Evolutionary conservation across 768 basidiomycete species (phyloP), one percentile per base, ranked within the genome.

Genomic region (Cystobasidium ongulense): DNA sequence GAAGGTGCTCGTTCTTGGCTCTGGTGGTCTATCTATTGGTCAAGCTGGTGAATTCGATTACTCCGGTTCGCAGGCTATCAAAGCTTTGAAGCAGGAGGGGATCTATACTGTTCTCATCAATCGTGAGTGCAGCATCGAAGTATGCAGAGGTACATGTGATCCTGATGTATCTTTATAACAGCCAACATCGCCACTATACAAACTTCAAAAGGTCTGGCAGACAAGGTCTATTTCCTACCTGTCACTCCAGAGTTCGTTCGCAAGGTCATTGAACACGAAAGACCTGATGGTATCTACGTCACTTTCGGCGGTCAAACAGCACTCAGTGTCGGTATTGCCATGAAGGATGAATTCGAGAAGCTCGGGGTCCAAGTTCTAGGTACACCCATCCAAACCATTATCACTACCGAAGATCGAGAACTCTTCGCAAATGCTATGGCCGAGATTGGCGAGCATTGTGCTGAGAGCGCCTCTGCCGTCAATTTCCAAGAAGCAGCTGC

Each of bases 41-140:
- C 96, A 99, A 81, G 96, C 96, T 0, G 96, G 96, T 77, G 96
- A 99, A 82, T 99, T 99, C 82, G 96, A 99, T 83, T 99, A 99
- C 83, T 98, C 96, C 0, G 96, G 96, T 75, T 95, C 92, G 43
- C 96, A 99, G 81, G 95, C 96, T 15, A 95, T 99, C 86, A 99
- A 99, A 83, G 96, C 96, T 11, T 86, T 99, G 77, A 98, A 98
- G 83, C 92, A 92, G 80, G 96, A 98, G 81, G 96, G 96, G 38
- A 98, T 99, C 80, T 98, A 96, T 83, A 99, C 96, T 74, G 92
- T 99, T 82, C 88, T 99, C 81, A 87, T 99, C 78, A 98, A 98
- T 82, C 95, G 77, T 76, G 43, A 57, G 76, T 61, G 27, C 38
- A 8, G 18, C 25, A 1, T 1, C n/a, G 13, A 1, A 10, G 18